Base-by-base conservation (phyloP, 2,329 filamentous ascomycete species). In the Claviceps pusilla region DNA sequence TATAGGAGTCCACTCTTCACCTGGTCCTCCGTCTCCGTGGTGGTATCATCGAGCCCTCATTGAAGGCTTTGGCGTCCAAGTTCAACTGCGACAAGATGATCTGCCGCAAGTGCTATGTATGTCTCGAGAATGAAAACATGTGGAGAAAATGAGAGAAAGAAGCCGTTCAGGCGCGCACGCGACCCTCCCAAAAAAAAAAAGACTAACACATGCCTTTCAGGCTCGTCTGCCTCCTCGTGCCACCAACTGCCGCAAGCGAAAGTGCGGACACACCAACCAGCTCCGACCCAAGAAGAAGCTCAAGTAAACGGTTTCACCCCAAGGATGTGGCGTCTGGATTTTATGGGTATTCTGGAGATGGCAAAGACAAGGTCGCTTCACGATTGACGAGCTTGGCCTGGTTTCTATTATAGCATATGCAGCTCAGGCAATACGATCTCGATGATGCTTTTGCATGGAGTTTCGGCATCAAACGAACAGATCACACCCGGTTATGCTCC, bases 71-170 rank as follows among this genome's bases (percentile, higher is more conserved):
- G 62, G 91, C 91, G 71, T 90, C 86, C 80, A 96, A 96, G 83
- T 97, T 94, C 84, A 97, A 98, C 86, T 97, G 91, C 87, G 93
- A 97, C 66, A 96, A 96, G 86, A 91, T 91, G 86, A 95, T 97
- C 78, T 97, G 93, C 89, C 91, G 93, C 82, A 97, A 98, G 87
- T 98, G 93, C 87, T 97, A 97, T 78, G 89, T 93, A 84, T 67
- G 86, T 84, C 56, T 24, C 3, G n/a, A 19, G 7, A 7, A 11
- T 11, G 19, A 11, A 42, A 14, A 12, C 11, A 14, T 24, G 24
- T 24, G 19, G 9, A 48, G 28, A 37, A 35, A 16, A 42, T 47
- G 9, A 24, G 5, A 41, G 14, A 14, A 41, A 16, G 2, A 41
- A 16, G 14, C 2, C 28, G 14, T n/a, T n/a, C 11, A 16, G 14